phyloP scores from a whole-genome alignment of 2,329 filamentous ascomycete species.

The Calonectria naviculata region DNA sequence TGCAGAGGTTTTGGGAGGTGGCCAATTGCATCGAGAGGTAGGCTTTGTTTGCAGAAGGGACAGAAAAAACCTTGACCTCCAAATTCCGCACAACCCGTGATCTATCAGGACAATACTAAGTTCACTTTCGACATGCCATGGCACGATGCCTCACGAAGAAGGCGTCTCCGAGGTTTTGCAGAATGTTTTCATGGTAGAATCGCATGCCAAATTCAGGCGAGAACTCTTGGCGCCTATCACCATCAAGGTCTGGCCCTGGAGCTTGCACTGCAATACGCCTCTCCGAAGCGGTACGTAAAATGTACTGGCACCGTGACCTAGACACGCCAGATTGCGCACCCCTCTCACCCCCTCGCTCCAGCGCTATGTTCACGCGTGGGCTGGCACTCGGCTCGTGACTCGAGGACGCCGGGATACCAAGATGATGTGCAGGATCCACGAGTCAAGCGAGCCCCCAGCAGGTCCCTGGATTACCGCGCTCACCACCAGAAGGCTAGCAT shows the following conservation, averaged over 20 bases:
- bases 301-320: constrained; percentile 23
- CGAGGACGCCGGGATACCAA: constrained; percentile 34
- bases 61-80: not conserved
- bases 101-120: constrained; percentile 11
- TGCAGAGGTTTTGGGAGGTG: not conserved
- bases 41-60: not conserved
- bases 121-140: constrained; percentile 26
- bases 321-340: constrained; percentile 6
- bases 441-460: constrained; percentile 45
- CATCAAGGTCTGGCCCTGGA: constrained; percentile 27
- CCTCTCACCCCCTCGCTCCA: constrained; percentile 9
- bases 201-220: constrained; percentile 23
- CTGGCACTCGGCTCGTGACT: constrained; percentile 39
- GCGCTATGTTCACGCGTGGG: constrained; percentile 31
- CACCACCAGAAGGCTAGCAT: constrained; percentile 22
- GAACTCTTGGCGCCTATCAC: constrained; percentile 33
- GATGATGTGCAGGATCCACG: constrained; percentile 50
- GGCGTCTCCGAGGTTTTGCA: constrained; percentile 16
- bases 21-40: not conserved
- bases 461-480: constrained; percentile 27
- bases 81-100: not conserved
- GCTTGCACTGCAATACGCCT: constrained; percentile 25
- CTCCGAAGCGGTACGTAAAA: constrained; percentile 27
- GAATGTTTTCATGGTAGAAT: constrained; percentile 25
- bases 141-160: constrained; percentile 21